phyloP scores from a whole-genome alignment of 345 rosid genomes.

The Brassica nigra region DNA sequence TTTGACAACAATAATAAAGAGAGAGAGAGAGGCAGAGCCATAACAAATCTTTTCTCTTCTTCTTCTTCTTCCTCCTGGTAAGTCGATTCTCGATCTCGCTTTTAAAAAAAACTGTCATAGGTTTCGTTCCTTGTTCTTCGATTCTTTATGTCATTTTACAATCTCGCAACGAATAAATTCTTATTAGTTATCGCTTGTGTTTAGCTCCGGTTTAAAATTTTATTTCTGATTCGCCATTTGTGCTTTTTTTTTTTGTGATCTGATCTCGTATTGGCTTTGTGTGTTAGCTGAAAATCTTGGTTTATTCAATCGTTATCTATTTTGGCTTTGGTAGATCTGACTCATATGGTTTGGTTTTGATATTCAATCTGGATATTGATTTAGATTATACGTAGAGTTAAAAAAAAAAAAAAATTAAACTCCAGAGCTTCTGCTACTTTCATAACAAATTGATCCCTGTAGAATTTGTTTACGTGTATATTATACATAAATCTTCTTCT shows the following conservation, averaged over 20 bases:
- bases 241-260: not conserved
- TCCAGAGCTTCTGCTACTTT: not conserved
- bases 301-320: not conserved
- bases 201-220: slow-evolving; percentile 12
- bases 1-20: not conserved
- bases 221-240: slow-evolving; percentile 1
- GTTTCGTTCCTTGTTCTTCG: not conserved
- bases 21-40: not conserved
- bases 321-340: slow-evolving; percentile 28
- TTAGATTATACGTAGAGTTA: not conserved
- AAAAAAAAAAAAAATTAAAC: not conserved
- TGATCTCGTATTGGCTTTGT: slow-evolving; percentile 6
- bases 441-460: too few species aligned
- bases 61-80: slow-evolving; percentile 6
- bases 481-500: too few species aligned
- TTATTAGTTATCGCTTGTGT: not conserved
- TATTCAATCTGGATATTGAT: not conserved
- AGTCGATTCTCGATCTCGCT: not conserved
- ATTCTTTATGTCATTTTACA: not conserved
- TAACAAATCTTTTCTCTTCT: slow-evolving; percentile 16
- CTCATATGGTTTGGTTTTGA: not conserved
- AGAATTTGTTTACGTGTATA: too few species aligned
- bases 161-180: not conserved
- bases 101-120: not conserved
- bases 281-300: slow-evolving; percentile 6